phyloP scores from a whole-genome alignment of 257 asterid genomes.

The Solanum bulbocastanum region DNA sequence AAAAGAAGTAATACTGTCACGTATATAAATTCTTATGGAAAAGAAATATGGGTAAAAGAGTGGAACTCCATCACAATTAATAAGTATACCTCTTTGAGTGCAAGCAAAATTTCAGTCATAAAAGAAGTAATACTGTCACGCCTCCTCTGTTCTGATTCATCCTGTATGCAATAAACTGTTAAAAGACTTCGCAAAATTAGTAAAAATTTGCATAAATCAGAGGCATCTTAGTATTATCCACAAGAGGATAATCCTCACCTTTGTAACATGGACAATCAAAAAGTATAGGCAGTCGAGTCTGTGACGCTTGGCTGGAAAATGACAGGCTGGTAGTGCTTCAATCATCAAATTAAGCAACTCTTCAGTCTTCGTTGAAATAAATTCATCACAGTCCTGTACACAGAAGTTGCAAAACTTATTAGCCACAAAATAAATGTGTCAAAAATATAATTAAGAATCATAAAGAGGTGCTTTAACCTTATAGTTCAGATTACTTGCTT shows the following conservation, averaged over 20 bases:
- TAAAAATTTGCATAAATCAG: not conserved
- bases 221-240: not conserved
- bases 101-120: slow-evolving; percentile 81
- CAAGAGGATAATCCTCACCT: slow-evolving; percentile 35
- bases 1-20: slow-evolving; percentile 49
- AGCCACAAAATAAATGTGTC: not conserved
- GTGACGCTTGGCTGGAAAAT: slow-evolving; percentile 86
- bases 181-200: not conserved
- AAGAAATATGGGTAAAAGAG: not conserved
- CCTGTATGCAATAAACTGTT: slow-evolving; percentile 40
- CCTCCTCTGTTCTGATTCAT: slow-evolving; percentile 43
- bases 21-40: not conserved
- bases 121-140: slow-evolving; percentile 50
- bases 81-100: slow-evolving; percentile 71
- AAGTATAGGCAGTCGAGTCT: slow-evolving; percentile 84
- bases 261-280: slow-evolving; percentile 58
- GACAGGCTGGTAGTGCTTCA: slow-evolving; percentile 75
- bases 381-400: slow-evolving; percentile 52
- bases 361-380: slow-evolving; percentile 52
- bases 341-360: slow-evolving; percentile 65
- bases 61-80: not conserved
- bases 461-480: not conserved
- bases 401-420: not conserved
- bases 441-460: not conserved
- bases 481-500: not conserved